These are phyloP conservation scores for Hymenoscyphus albidus DNA, from an alignment of 2,329 filamentous ascomycete species.

Conservation along the genomic window DNA sequence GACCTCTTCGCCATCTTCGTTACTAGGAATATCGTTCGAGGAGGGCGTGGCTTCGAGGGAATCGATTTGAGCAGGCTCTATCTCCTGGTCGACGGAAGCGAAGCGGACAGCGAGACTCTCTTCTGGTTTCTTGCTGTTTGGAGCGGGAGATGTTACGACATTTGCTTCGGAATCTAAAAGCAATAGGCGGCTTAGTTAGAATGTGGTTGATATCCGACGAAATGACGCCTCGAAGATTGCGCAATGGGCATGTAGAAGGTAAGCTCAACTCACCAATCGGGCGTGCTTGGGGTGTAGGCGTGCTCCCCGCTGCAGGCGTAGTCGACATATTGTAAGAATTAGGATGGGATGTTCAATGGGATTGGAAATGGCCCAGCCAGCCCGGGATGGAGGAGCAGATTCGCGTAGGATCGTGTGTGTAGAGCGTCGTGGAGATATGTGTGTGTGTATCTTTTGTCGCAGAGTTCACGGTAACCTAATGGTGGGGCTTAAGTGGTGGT, in stretches of 20 bases:
- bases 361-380: neutral
- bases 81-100: slow-evolving; percentile 67
- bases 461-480: neutral
- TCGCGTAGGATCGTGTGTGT: neutral
- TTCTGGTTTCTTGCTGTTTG: slow-evolving; percentile 19
- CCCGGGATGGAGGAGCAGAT: neutral
- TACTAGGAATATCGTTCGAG: slow-evolving; percentile 20
- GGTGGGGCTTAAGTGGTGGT: slow-evolving; percentile 5
- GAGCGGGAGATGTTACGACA: slow-evolving; percentile 7
- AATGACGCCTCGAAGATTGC: neutral
- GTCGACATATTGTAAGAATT: slow-evolving; percentile 16
- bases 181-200: neutral
- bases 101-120: slow-evolving; percentile 61
- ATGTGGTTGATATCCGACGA: neutral
- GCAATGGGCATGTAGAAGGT: slow-evolving; percentile 9
- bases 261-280: slow-evolving; percentile 29
- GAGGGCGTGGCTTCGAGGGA: slow-evolving; percentile 29
- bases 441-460: neutral
- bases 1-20: slow-evolving; percentile 20
- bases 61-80: slow-evolving; percentile 46
- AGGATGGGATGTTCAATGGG: slow-evolving; percentile 2
- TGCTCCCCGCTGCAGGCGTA: slow-evolving; percentile 18
- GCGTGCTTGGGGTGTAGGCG: slow-evolving; percentile 14
- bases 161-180: neutral
- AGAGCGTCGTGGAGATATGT: neutral